phyloP scores from a whole-genome alignment of 1,284 basidiomycete species.

The Cystobasidium pallidum region DNA sequence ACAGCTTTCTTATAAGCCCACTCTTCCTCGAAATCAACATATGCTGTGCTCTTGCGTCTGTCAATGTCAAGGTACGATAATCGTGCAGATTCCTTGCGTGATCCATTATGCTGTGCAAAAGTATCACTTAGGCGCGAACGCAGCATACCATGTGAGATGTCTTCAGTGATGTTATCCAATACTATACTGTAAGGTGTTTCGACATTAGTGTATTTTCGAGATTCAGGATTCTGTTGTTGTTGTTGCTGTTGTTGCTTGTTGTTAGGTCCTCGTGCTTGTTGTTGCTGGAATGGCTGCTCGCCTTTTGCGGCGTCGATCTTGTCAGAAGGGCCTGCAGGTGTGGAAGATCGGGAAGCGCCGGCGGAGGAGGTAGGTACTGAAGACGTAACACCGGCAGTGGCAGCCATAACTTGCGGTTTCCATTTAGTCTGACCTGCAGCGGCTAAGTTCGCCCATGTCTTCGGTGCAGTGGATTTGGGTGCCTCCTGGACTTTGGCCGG shows the following conservation, averaged over 20 bases:
- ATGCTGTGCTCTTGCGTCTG: slow-evolving; percentile 21
- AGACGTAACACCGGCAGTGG: slow-evolving; percentile 18
- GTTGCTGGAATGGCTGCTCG: slow-evolving; percentile 13
- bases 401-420: slow-evolving; percentile 53
- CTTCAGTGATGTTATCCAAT: slow-evolving; percentile 11
- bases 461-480: slow-evolving; percentile 64
- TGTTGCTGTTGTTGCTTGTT: slow-evolving; percentile 3
- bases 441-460: slow-evolving; percentile 89
- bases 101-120: slow-evolving; percentile 24
- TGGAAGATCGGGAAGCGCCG: slow-evolving; percentile 16
- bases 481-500: slow-evolving; percentile 52
- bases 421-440: slow-evolving; percentile 76
- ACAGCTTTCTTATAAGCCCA: slow-evolving; percentile 29
- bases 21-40: slow-evolving; percentile 42
- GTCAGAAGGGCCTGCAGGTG: slow-evolving; percentile 14
- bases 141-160: slow-evolving; percentile 29
- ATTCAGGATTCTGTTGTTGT: background rate
- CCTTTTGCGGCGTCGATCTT: background rate
- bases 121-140: slow-evolving; percentile 28
- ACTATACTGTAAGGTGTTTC: slow-evolving; percentile 37
- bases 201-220: slow-evolving; percentile 21
- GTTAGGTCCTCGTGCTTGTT: background rate
- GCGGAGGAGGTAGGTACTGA: slow-evolving; percentile 22
- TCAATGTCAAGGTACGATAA: slow-evolving; percentile 40
- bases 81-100: slow-evolving; percentile 7